Percentiles rank a stretch among this genome's conserved stretches.
Evolutionary conservation across 805 yeast genomes (phyloP).

Genomic region (Wickerhamiella kazuoi): DNA sequence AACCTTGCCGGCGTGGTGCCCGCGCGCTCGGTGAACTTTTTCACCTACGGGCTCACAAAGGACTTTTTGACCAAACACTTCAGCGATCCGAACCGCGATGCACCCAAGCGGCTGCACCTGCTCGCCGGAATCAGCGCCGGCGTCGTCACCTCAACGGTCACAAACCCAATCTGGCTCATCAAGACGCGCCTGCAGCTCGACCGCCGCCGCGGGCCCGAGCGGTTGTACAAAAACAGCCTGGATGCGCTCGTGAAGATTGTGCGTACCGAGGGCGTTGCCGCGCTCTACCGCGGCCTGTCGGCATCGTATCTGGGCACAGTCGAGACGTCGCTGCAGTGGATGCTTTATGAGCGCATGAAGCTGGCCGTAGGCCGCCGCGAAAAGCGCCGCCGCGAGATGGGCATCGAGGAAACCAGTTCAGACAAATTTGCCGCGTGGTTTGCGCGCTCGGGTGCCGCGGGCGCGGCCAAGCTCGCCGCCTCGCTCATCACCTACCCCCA

Average conservation of each 20-base stretch:
- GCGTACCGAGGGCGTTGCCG: constrained; percentile 57
- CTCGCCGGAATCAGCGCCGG: constrained; percentile 84
- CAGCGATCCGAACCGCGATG: constrained; percentile 48
- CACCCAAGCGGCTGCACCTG: constrained; percentile 65
- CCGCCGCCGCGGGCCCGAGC: constrained; percentile 28
- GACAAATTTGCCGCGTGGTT: constrained; percentile 76
- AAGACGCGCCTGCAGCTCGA: constrained; percentile 90
- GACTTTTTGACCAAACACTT: constrained; percentile 48
- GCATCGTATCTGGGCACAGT: constrained; percentile 89
- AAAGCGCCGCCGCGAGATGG: constrained; percentile 23
- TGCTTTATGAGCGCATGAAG: constrained; percentile 89
- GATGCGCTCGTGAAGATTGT: constrained; percentile 64
- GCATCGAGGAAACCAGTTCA: constrained; percentile 24
- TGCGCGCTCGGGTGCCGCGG: constrained; percentile 95
- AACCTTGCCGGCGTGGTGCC: constrained; percentile 95
- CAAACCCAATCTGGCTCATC: constrained; percentile 95
- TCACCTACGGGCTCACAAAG: constrained; percentile 90
- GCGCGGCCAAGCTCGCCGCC: constrained; percentile 86
- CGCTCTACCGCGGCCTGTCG: constrained; percentile 77
- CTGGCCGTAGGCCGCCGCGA: constrained; percentile 38
- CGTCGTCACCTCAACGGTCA: constrained; percentile 81
- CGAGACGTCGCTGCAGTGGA: constrained; percentile 92
- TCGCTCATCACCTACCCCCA: constrained; percentile 90
- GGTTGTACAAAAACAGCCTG: constrained; percentile 62
- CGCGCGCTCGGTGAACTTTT: constrained; percentile 89